Conservation (phyloP, 73 alveolate genomes). For the Tetrahymena thermophila region DNA sequence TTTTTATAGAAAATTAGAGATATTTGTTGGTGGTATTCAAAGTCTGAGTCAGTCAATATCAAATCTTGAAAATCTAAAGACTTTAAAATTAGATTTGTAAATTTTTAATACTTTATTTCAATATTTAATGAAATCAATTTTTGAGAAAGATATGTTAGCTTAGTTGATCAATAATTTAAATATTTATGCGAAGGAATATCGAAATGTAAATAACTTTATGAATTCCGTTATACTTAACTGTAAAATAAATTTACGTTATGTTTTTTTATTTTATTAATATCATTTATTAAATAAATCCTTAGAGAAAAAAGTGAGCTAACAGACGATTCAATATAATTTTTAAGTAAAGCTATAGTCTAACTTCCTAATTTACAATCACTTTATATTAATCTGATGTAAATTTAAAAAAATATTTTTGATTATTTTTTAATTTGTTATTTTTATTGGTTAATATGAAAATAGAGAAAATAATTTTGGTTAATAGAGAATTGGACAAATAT, state of each 20-base stretch:
- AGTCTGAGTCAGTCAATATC: background rate
- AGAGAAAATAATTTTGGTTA: background rate
- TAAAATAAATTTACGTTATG: no score
- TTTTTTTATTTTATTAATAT: no score
- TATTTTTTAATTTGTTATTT: no score
- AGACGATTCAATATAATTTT: background rate
- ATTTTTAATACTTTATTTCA: no score
- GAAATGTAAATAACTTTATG: background rate
- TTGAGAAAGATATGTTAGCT: background rate
- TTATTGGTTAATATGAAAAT: no score
- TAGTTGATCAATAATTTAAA: background rate
- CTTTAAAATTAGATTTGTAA: background rate
- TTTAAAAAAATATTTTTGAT: no score
- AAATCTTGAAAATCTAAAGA: no score
- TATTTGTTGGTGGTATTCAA: background rate
- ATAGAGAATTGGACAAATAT: background rate
- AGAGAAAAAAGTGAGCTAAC: background rate
- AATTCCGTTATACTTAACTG: background rate
- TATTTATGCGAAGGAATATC: background rate
- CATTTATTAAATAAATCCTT: no score
- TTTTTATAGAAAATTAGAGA: no score
- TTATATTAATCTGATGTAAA: background rate
- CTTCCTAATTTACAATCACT: background rate
- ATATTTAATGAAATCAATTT: no score
- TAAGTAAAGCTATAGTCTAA: background rate